Conservation (phyloP, 1,284 basidiomycete species). For the Pyrrhoderma noxium region DNA sequence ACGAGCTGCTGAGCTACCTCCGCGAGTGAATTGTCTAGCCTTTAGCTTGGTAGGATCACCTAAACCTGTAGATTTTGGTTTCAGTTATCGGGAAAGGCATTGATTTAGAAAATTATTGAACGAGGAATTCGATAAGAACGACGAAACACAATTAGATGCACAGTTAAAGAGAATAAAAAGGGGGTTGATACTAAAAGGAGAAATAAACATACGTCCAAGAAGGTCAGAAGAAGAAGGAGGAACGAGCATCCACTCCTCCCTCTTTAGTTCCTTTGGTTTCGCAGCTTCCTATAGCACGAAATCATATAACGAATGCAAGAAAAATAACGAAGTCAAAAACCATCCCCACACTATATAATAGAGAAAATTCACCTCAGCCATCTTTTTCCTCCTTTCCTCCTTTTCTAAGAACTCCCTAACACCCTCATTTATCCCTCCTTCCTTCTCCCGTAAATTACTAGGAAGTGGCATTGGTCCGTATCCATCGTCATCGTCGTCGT, state of each 20-base stretch:
- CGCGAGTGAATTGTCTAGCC: slow-evolving; percentile 70
- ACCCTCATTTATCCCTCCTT: slow-evolving; percentile 42
- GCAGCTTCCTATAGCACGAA: slow-evolving; percentile 46
- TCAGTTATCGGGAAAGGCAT: too few relatives aligned
- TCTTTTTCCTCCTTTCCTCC: slow-evolving; percentile 66
- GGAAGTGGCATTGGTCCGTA: slow-evolving; percentile 72
- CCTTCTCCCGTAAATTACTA: slow-evolving; percentile 26
- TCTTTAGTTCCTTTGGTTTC: slow-evolving; percentile 66
- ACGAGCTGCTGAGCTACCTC: slow-evolving; percentile 38
- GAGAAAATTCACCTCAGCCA: slow-evolving; percentile 62
- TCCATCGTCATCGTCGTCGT: slow-evolving; percentile 63
- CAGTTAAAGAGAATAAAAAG: too few relatives aligned
- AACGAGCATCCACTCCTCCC: slow-evolving; percentile 94
- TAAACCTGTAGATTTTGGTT: slow-evolving; percentile 35
- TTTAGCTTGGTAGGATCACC: slow-evolving; percentile 64
- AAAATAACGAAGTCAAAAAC: not conserved
- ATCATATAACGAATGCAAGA: slow-evolving; percentile 4
- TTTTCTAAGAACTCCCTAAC: slow-evolving; percentile 74
- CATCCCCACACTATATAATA: too few relatives aligned
- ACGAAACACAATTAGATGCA: too few relatives aligned
- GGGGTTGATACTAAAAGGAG: too few relatives aligned
- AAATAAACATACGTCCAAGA: slow-evolving; percentile 63
- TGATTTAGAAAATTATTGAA: too few relatives aligned
- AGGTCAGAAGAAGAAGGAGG: slow-evolving; percentile 77
- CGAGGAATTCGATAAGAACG: too few relatives aligned